Evolutionary conservation across 208 protist genomes (phyloP).

Genomic region (Wallacemonas sp.): DNA sequence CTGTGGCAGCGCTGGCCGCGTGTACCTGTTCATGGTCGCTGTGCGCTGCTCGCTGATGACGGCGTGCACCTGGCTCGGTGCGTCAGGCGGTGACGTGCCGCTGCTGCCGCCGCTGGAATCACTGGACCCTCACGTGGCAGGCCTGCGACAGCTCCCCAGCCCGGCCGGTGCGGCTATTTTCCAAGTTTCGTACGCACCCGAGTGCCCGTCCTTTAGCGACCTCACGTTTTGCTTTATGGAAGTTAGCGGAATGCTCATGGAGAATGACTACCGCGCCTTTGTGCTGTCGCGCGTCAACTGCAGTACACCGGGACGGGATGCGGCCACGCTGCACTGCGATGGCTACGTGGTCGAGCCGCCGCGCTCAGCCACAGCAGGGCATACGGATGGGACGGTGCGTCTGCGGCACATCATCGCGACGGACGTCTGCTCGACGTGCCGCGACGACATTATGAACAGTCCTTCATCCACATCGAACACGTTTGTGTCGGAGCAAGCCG

Average conservation of each 20-base stretch:
- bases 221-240: constrained; percentile 17
- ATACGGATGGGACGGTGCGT: neutral
- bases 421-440: constrained; percentile 1
- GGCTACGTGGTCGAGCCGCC: constrained; percentile 7
- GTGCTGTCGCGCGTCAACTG: constrained; percentile 16
- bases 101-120: neutral
- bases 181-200: neutral
- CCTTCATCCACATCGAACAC: neutral
- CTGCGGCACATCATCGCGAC: constrained; percentile 9
- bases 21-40: neutral
- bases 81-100: neutral
- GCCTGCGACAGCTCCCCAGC: constrained; percentile 1
- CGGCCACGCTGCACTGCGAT: constrained; percentile 15
- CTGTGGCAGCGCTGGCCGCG: neutral
- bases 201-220: neutral
- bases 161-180: constrained; percentile 1
- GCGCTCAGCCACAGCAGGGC: neutral
- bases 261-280: constrained; percentile 2
- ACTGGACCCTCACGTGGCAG: neutral
- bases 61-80: neutral
- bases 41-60: neutral
- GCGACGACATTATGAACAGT: neutral
- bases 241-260: neutral
- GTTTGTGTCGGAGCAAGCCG: constrained; percentile 5
- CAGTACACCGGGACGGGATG: neutral